Percentiles rank a stretch among this genome's conserved stretches.
Conservation (phyloP, 2,329 filamentous ascomycete genomes). For the Calonectria pteridis region DNA sequence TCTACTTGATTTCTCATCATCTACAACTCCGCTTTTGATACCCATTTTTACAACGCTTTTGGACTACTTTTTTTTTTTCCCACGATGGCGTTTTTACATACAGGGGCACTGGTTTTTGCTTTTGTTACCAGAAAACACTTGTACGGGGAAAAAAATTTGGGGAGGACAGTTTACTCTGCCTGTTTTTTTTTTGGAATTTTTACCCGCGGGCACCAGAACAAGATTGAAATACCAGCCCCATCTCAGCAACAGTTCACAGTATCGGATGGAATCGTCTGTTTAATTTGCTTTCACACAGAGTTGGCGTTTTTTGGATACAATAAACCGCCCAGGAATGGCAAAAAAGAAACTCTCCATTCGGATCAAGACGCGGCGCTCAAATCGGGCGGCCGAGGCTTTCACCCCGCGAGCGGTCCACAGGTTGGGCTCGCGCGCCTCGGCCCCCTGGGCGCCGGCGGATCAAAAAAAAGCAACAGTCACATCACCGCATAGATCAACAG, state of each 20-base stretch:
- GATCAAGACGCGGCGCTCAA: slow-evolving; percentile 20
- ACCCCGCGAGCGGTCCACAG: slow-evolving; percentile 28
- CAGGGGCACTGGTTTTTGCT: slow-evolving; percentile 31
- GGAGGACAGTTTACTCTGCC: slow-evolving; percentile 33
- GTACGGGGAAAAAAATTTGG: slow-evolving; percentile 20
- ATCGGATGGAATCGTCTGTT: slow-evolving; percentile 38
- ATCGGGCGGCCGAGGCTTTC: slow-evolving; percentile 14
- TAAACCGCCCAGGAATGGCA: slow-evolving; percentile 34
- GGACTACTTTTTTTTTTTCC: slow-evolving; percentile 34
- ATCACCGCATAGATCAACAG: slow-evolving; percentile 41
- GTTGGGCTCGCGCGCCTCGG: slow-evolving; percentile 31
- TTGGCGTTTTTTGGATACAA: slow-evolving; percentile 41
- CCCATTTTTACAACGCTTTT: slow-evolving; percentile 33
- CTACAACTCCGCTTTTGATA: slow-evolving; percentile 43
- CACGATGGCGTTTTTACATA: slow-evolving; percentile 42
- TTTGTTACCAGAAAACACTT: slow-evolving; percentile 32
- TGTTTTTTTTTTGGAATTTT: slow-evolving; percentile 35
- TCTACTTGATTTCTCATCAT: slow-evolving; percentile 32
- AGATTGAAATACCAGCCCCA: slow-evolving; percentile 37
- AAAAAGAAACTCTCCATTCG: slow-evolving; percentile 39
- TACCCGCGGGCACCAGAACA: slow-evolving; percentile 38
- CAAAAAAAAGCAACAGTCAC: slow-evolving; percentile 27
- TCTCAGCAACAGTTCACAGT: slow-evolving; percentile 35
- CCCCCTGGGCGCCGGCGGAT: slow-evolving; percentile 1
- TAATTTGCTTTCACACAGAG: slow-evolving; percentile 35